Percentiles rank a stretch among this genome's conserved stretches.
Evolutionary conservation across 1,284 basidiomycete genomes (phyloP).

Genomic region (Vanrija sp.): DNA sequence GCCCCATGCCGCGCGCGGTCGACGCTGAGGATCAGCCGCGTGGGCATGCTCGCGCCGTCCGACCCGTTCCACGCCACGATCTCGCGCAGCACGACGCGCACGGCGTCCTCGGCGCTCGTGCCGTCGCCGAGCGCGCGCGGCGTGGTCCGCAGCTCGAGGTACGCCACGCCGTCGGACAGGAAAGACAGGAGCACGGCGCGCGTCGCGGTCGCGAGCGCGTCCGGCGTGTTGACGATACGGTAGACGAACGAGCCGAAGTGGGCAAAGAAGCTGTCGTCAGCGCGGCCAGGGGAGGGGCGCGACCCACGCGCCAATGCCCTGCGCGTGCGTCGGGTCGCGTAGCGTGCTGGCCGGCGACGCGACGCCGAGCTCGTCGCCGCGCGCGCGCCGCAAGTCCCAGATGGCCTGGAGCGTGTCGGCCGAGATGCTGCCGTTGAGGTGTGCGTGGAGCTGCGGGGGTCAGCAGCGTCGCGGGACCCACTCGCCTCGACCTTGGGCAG

Average conservation of each 20-base stretch:
- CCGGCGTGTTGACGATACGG: constrained; percentile 16
- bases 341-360: constrained; percentile 17
- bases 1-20: constrained; percentile 47
- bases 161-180: constrained; percentile 26
- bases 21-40: constrained; percentile 23
- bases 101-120: constrained; percentile 4
- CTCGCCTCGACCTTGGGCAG: constrained; percentile 31
- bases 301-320: constrained; percentile 20
- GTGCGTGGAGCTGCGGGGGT: constrained; percentile 28
- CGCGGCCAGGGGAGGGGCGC: too few species aligned
- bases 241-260: constrained; percentile 35
- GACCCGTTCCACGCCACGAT: constrained; percentile 24
- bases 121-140: constrained; percentile 19
- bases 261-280: constrained; percentile 24
- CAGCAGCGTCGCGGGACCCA: neutral
- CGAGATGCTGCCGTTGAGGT: constrained; percentile 29
- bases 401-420: constrained; percentile 22
- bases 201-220: constrained; percentile 18
- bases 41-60: constrained; percentile 12
- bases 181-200: constrained; percentile 25
- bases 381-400: constrained; percentile 14
- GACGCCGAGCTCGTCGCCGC: constrained; percentile 11
- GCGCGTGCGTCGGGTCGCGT: constrained; percentile 14
- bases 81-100: constrained; percentile 19
- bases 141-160: constrained; percentile 36